phyloP scores from a whole-genome alignment of 2,329 filamentous ascomycete genomes.

The Talaromyces sp. region DNA sequence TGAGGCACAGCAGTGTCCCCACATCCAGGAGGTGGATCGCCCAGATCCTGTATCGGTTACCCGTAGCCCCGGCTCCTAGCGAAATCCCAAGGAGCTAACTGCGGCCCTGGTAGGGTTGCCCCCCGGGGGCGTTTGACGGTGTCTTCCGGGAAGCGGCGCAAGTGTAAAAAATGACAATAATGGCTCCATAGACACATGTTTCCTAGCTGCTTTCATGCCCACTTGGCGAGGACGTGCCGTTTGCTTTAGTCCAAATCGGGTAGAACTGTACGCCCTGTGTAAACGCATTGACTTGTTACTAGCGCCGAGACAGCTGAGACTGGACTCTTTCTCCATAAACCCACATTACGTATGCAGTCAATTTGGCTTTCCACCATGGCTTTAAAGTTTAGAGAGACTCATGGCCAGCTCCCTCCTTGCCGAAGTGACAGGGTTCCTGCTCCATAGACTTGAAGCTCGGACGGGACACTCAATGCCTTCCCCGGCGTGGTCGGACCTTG shows the following conservation, averaged over 20 bases:
- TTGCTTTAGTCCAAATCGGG: background rate
- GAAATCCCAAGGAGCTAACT: background rate
- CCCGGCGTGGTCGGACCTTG: constrained; percentile 5
- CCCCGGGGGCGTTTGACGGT: background rate
- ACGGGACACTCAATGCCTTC: background rate
- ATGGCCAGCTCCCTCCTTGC: constrained; percentile 10
- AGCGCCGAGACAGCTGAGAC: background rate
- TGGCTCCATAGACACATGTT: background rate
- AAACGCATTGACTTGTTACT: background rate
- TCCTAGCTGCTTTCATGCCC: background rate
- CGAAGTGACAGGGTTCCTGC: constrained; percentile 1
- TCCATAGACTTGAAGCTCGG: background rate
- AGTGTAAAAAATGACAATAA: background rate
- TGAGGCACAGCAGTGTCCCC: background rate
- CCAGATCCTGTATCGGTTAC: background rate
- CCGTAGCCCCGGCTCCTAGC: background rate
- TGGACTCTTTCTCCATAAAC: background rate
- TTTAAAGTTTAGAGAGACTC: constrained; percentile 9
- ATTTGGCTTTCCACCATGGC: background rate
- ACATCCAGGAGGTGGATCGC: background rate
- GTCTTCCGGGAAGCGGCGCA: background rate
- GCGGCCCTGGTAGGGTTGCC: background rate
- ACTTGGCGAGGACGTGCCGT: background rate
- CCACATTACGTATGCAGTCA: background rate
- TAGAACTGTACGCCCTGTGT: background rate